phyloP scores from a whole-genome alignment of 2,329 filamentous ascomycete genomes.

The Aspergillus transmontanensis region DNA sequence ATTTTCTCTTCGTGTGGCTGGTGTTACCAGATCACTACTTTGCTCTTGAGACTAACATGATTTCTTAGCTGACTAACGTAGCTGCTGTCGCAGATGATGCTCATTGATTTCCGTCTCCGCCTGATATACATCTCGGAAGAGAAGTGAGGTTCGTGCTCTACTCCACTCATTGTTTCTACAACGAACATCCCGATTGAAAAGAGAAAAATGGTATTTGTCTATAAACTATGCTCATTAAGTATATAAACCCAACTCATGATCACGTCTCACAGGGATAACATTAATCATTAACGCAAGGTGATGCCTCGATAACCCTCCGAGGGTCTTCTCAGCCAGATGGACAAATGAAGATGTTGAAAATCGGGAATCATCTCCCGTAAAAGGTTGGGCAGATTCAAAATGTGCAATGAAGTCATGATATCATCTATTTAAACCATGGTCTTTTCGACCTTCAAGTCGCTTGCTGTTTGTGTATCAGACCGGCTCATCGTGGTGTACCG shows the following conservation, averaged over 20 bases:
- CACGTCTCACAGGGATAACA: background rate
- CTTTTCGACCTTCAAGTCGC: conserved; percentile 29
- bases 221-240: conserved; percentile 14
- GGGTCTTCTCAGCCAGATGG: background rate
- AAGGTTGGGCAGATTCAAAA: background rate
- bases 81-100: background rate
- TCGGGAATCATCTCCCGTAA: background rate
- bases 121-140: background rate
- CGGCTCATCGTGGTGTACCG: conserved; percentile 38
- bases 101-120: background rate
- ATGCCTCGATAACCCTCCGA: background rate
- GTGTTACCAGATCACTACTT: background rate
- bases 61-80: background rate
- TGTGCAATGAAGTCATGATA: background rate
- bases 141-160: background rate
- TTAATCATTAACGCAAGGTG: background rate
- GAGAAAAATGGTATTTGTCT: conserved; percentile 7
- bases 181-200: background rate
- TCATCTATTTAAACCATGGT: conserved; percentile 29
- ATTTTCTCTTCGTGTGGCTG: background rate
- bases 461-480: conserved; percentile 30
- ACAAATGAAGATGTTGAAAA: background rate
- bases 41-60: background rate
- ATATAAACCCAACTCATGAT: conserved; percentile 10
- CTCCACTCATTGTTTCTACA: background rate